Conservation (phyloP, 2,329 filamentous ascomycete genomes). For the Talaromyces albobiverticillius region DNA sequence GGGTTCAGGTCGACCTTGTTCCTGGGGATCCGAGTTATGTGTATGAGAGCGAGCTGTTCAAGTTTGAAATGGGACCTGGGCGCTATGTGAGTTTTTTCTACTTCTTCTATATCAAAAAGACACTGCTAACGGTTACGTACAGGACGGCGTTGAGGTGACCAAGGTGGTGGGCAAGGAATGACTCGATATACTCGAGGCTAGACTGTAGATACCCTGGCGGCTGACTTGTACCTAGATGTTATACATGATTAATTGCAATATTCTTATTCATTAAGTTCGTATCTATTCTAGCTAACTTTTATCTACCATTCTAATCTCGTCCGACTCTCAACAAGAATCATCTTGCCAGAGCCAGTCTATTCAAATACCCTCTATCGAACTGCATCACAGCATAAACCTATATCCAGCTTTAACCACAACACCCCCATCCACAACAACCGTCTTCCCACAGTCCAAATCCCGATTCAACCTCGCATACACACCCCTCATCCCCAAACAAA, state of each 20-base stretch:
- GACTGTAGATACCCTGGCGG: background rate
- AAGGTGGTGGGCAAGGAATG: slow-evolving; percentile 14
- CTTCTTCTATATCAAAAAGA: background rate
- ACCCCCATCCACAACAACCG: background rate
- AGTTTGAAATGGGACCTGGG: slow-evolving; percentile 1
- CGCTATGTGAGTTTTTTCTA: slow-evolving; percentile 1
- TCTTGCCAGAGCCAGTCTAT: too few relatives aligned
- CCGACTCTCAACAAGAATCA: too few relatives aligned
- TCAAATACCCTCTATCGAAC: too few relatives aligned
- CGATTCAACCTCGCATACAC: slow-evolving; percentile 1
- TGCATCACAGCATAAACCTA: slow-evolving; percentile 1
- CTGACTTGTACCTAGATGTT: too few relatives aligned
- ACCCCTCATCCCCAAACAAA: background rate
- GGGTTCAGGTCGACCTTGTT: slow-evolving; percentile 25
- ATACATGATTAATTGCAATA: too few relatives aligned
- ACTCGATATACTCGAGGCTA: background rate
- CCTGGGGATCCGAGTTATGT: slow-evolving; percentile 62
- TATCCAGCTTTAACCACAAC: background rate
- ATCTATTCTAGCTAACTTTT: too few relatives aligned
- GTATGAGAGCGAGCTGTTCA: slow-evolving; percentile 59
- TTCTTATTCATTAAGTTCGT: too few relatives aligned
- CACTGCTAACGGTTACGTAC: background rate
- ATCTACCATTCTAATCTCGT: too few relatives aligned
- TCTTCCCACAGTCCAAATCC: background rate
- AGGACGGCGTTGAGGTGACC: slow-evolving; percentile 14